Percentiles rank a stretch among this genome's conserved stretches.
These are phyloP conservation scores for Stagonosporopsis cucurbitacearum DNA, from an alignment of 2,329 filamentous ascomycete species.

Conservation along the genomic window DNA sequence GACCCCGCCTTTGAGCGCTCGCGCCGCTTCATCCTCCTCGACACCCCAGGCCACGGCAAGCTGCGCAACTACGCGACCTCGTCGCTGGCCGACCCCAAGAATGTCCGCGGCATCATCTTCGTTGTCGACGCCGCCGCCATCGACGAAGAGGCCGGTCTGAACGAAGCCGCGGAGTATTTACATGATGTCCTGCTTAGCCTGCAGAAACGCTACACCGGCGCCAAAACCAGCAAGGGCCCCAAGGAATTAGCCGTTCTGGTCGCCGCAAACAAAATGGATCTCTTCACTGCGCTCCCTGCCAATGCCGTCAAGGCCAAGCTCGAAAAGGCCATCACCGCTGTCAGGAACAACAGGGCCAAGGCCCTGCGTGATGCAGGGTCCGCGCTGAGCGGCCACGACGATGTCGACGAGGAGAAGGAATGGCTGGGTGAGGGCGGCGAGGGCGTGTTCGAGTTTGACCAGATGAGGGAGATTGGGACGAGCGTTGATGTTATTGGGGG, in stretches of 20 bases:
- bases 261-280: slow-evolving; percentile 92
- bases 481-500: slow-evolving; percentile 79
- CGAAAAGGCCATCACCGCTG: slow-evolving; percentile 80
- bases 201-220: slow-evolving; percentile 71
- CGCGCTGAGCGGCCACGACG: slow-evolving; percentile 60
- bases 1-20: slow-evolving; percentile 62
- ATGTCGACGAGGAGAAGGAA: slow-evolving; percentile 71
- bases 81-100: slow-evolving; percentile 54
- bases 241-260: slow-evolving; percentile 76
- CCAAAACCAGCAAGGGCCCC: slow-evolving; percentile 64
- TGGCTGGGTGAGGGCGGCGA: slow-evolving; percentile 84
- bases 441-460: slow-evolving; percentile 76
- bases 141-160: slow-evolving; percentile 58
- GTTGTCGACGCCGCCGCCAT: slow-evolving; percentile 78
- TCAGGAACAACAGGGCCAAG: slow-evolving; percentile 76
- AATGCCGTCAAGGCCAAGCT: slow-evolving; percentile 75
- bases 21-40: slow-evolving; percentile 77
- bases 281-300: slow-evolving; percentile 89
- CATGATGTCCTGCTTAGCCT: slow-evolving; percentile 86
- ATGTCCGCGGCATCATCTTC: slow-evolving; percentile 78
- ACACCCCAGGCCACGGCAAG: slow-evolving; percentile 96
- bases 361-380: slow-evolving; percentile 82
- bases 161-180: slow-evolving; percentile 80
- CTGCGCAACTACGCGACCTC: slow-evolving; percentile 74
- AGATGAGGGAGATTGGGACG: slow-evolving; percentile 84